Base-by-base conservation (phyloP, 371 early-diverging fungal genomes). In the Capniomyces stellatus region DNA sequence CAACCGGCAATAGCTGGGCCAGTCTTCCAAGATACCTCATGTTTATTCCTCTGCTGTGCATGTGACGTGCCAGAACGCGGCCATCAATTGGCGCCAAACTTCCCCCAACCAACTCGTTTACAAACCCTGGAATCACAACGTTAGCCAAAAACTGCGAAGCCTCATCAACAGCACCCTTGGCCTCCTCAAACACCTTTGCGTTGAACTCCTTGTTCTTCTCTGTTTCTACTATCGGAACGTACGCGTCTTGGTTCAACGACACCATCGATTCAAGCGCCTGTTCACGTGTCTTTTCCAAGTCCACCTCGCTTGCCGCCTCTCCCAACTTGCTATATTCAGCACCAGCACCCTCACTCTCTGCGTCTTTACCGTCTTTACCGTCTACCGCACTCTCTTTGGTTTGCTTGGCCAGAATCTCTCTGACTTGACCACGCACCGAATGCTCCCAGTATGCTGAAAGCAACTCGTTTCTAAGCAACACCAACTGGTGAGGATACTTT, bases 21-120 rank as follows among this genome's bases (percentile, higher is more conserved):
- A 90, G 67, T 43, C 69, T 76, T 25, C 93, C 93, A 10, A 95
- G 75, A 61, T 92, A 93, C 50, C 95, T 80, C 89, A 93, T 91
- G 72, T 93, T 95, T 70, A 95, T 82, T 61, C 95, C 95, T 39
- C 89, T 87, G 48, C 79, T 81, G 61, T 95, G 95, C 78, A 95
- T 79, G 6, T 81, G 73, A 57, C 74, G 75, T n/a, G 83, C 80
- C 44, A 94, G 70, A 18, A 82, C 73, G 47, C 76, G 79, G 41
- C 88, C 84, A 63, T 88, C 90, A 24, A 87, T 63, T 29, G 90
- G 91, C 12, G 84, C 78, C 24, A 76, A 71, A n/a, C 75, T 62
- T 59, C 82, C 77, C 10, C 77, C 72, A 3, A 78, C 76, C 43
- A 89, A 77, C 42, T 91, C 89, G 52, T 77, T 65, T 25, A 85